Evolutionary conservation across 2,329 filamentous ascomycete species (phyloP), one percentile per base, ranked within the genome.

Genomic region (Diaporthe longicolla): DNA sequence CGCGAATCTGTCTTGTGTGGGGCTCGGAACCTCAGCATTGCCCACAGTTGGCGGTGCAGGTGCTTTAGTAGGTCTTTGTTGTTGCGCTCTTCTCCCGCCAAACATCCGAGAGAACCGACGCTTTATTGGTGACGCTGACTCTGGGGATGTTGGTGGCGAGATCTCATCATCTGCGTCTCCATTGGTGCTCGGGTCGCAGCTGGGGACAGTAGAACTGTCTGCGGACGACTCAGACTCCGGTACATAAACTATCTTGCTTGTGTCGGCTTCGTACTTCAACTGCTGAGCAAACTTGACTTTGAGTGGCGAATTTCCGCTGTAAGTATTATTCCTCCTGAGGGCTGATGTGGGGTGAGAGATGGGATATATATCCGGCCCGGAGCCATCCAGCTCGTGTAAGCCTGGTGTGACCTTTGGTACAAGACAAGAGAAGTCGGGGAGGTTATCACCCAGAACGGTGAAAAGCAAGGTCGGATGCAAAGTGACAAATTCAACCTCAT

Each of bases 401-500:
- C 54, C 54, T 6, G 24, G 35, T 0, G 43, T 59, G 10, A 40
- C 32, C 3, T 6, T 59, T 0, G 43, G 69, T 6, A 61, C 5
- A 59, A 19, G 40, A 9, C 24, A 19, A 11, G 55, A 71, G 6
- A 52, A 59, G 21, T 50, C 32, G 3, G 61, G 70, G 7, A 59
- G 17, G 5, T 69, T 32, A 3, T 72, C 54, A 1, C 73, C 73
- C 1, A 74, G 54, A 8, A 72, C 24, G 29, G 17, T 59, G 48
- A 35, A 13, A 1, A 74, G n/a, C 4, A 74, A n/a, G 0, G 6
- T 65, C 9, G 73, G 61, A 7, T 74, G 73, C 0, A 40, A 26
- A 32, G 24, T 65, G 54, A 72, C 32, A 19, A 69, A 74, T 4
- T 55, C 73, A 0, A 74, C 54, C 40, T 68, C 73, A 17, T 45